These are phyloP conservation scores for Rhodomyrtus tomentosa DNA, from an alignment of 345 rosid species.

Conservation along the genomic window DNA sequence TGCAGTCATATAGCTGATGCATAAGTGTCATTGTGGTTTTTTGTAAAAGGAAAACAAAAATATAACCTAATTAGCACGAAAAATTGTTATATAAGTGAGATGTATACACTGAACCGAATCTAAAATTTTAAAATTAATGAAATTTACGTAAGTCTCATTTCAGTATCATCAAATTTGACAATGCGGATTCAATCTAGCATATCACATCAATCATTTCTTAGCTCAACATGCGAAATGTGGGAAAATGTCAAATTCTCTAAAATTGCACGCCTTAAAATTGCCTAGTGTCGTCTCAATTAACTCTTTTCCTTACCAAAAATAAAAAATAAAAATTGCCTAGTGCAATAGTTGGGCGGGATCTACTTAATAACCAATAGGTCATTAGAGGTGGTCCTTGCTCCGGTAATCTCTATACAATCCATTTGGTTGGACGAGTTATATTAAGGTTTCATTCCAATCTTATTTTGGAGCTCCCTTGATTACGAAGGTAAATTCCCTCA, in stretches of 20 bases:
- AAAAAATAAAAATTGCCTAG: no score
- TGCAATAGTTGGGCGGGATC: neutral
- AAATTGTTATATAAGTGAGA: neutral
- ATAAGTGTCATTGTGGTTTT: neutral
- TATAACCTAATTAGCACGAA: accelerated
- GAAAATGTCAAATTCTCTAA: neutral
- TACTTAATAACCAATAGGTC: no score
- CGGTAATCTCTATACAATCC: no score
- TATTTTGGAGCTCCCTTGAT: no score
- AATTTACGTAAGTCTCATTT: accelerated
- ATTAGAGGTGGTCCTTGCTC: neutral
- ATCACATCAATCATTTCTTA: neutral
- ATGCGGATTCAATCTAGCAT: neutral
- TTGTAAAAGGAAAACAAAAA: neutral
- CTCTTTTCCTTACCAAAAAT: no score
- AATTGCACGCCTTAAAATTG: neutral
- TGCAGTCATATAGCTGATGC: neutral
- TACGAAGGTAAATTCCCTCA: neutral
- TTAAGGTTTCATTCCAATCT: no score
- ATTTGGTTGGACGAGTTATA: no score
- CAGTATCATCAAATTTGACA: neutral
- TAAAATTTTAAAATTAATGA: neutral
- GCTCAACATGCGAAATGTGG: neutral
- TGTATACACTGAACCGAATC: neutral
- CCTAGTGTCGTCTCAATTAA: no score